A percentile compares a stretch with the other conserved stretches of the same genome.
Conservation (phyloP, 108 stramenopile species). For the Chaetoceros tenuissimus region DNA sequence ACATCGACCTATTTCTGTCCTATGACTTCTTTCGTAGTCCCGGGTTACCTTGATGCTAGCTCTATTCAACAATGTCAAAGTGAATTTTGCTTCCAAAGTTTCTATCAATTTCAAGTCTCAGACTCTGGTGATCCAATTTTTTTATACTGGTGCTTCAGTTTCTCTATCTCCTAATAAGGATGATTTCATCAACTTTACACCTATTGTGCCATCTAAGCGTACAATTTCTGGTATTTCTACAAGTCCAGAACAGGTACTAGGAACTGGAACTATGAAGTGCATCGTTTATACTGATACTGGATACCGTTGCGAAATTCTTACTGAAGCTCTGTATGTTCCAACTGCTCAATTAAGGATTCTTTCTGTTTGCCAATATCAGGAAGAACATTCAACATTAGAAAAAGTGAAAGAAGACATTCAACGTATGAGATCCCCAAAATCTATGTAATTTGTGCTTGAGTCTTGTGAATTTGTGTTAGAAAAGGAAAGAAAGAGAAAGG, state of each 20-base stretch:
- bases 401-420: not conserved
- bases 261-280: not conserved
- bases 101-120: not conserved
- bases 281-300: not conserved
- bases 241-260: not conserved
- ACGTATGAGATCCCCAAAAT: too few relatives aligned
- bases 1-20: not conserved
- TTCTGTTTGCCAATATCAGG: not conserved
- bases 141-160: not conserved
- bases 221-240: not conserved
- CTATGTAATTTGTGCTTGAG: too few relatives aligned
- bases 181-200: not conserved
- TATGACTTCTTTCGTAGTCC: not conserved
- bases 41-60: not conserved
- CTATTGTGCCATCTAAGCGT: not conserved
- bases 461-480: too few relatives aligned
- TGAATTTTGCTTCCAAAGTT: not conserved
- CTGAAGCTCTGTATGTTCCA: not conserved
- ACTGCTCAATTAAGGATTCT: not conserved
- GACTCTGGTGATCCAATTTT: not conserved
- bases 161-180: not conserved
- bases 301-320: not conserved
- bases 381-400: not conserved
- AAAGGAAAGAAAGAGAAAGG: too few relatives aligned
- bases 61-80: not conserved